phyloP scores from a whole-genome alignment of 2,329 filamentous ascomycete genomes.

The Neofusicoccum kwambonambiense region DNA sequence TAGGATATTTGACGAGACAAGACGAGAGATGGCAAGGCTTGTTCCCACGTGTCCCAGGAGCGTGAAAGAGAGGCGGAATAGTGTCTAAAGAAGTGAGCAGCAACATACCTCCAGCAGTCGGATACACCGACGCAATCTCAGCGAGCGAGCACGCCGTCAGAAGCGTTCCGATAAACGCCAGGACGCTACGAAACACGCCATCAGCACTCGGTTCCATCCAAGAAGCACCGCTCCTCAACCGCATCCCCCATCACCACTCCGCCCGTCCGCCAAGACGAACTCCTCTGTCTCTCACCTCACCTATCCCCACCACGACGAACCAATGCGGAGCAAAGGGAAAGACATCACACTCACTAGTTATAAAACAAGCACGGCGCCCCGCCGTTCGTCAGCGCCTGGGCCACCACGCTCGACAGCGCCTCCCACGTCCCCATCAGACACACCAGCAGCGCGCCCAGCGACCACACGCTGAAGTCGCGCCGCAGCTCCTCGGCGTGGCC shows the following conservation, averaged over 20 bases:
- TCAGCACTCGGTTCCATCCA: not conserved
- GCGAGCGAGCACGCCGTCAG: constrained; percentile 68
- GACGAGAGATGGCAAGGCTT: too few species aligned
- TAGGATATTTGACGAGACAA: too few species aligned
- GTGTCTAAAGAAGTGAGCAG: constrained; percentile 56
- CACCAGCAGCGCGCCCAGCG: constrained; percentile 45
- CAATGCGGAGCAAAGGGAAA: not conserved
- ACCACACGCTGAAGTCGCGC: constrained; percentile 45
- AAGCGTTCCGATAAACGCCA: constrained; percentile 53
- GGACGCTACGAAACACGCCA: constrained; percentile 23
- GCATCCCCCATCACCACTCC: too few species aligned
- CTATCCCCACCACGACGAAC: constrained; percentile 25
- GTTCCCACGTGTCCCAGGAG: too few species aligned
- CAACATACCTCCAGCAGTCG: constrained; percentile 57
- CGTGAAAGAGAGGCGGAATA: too few species aligned
- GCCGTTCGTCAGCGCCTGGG: constrained; percentile 45
- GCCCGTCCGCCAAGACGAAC: too few species aligned
- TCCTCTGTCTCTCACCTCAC: too few species aligned
- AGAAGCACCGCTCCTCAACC: not conserved
- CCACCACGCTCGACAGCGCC: constrained; percentile 48
- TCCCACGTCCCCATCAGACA: constrained; percentile 56
- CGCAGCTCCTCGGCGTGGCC: constrained; percentile 29
- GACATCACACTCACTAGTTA: constrained; percentile 22
- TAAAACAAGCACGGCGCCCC: constrained; percentile 51
- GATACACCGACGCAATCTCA: constrained; percentile 71